A percentile compares a stretch with the other conserved stretches of the same genome.
Evolutionary conservation across 352 stramenopile genomes (phyloP).

Genomic region (Globisporangium apiculatum): DNA sequence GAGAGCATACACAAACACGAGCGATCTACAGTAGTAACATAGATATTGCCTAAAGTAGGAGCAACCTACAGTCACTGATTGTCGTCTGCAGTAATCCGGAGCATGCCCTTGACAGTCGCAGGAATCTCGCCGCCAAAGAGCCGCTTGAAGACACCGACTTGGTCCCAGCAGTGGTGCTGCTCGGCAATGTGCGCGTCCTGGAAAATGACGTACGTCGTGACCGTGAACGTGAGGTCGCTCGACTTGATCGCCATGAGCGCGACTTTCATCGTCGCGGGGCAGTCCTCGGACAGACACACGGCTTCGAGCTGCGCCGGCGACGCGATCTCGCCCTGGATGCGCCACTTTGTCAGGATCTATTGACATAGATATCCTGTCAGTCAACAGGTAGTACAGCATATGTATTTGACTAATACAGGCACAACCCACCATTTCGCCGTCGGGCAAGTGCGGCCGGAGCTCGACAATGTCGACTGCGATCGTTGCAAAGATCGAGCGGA

Average conservation of each 20-base stretch:
- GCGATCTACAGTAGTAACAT: too few species aligned
- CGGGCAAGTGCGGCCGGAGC: conserved; percentile 59
- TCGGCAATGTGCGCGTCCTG: conserved; percentile 59
- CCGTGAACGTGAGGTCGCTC: conserved; percentile 74
- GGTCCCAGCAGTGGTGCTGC: conserved; percentile 80
- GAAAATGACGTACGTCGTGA: conserved; percentile 82
- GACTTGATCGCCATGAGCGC: conserved; percentile 73
- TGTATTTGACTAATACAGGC: not conserved
- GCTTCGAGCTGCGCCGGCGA: conserved; percentile 45
- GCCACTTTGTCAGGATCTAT: conserved; percentile 77
- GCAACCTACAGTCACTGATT: too few species aligned
- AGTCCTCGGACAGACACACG: conserved; percentile 69
- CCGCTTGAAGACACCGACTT: conserved; percentile 75
- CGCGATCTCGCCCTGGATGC: conserved; percentile 72
- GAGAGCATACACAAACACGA: too few species aligned
- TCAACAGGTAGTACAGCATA: too few species aligned
- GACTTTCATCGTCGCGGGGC: conserved; percentile 53
- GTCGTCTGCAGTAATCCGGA: conserved; percentile 23
- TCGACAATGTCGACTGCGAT: conserved; percentile 78
- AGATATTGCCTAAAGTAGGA: too few species aligned
- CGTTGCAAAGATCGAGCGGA: conserved; percentile 69
- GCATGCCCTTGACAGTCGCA: conserved; percentile 39
- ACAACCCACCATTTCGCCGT: conserved; percentile 55
- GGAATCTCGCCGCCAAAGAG: conserved; percentile 75
- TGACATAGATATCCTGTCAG: not conserved